Conservation (phyloP, 257 asterid genomes). For the Buddleja alternifolia region DNA sequence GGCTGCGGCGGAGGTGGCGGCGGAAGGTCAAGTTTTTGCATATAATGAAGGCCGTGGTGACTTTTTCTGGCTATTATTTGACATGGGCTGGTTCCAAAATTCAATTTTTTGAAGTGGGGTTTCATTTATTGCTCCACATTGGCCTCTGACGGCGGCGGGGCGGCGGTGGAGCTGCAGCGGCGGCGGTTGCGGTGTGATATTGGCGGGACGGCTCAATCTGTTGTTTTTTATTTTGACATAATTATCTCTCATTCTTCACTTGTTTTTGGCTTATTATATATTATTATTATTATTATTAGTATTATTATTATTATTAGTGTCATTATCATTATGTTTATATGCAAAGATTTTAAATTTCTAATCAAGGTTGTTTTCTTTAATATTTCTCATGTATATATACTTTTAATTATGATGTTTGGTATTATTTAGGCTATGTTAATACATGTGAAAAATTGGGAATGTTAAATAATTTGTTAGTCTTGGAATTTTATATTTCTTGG, state of each 20-base stretch:
- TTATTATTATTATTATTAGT: neutral
- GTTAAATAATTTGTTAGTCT: neutral
- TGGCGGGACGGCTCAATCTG: slow-evolving; percentile 91
- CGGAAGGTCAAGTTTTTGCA: neutral
- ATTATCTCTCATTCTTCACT: slow-evolving; percentile 11
- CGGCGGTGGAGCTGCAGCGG: slow-evolving; percentile 31
- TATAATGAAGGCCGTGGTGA: slow-evolving; percentile 9
- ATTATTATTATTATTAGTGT: neutral
- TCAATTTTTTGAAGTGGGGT: slow-evolving; percentile 35
- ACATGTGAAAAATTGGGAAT: slow-evolving; percentile 2
- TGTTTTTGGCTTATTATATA: slow-evolving; percentile 18
- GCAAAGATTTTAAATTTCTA: slow-evolving; percentile 22
- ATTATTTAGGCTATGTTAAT: neutral
- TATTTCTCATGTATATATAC: neutral
- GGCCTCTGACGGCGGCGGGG: slow-evolving; percentile 32
- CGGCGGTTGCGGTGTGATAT: slow-evolving; percentile 40
- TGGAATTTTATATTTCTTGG: too few species aligned
- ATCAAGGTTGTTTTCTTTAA: slow-evolving; percentile 22
- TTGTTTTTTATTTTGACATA: slow-evolving; percentile 30
- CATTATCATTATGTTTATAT: slow-evolving; percentile 26
- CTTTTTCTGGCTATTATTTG: slow-evolving; percentile 1
- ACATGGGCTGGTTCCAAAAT: slow-evolving; percentile 31
- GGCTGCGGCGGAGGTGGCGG: slow-evolving; percentile 15
- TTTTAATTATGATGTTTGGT: neutral
- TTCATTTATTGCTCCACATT: slow-evolving; percentile 22